Percentiles rank a stretch among this genome's conserved stretches.
Conservation (phyloP, 202 grass and related monocot genomes). For the Dendrocalamus latiflorus region DNA sequence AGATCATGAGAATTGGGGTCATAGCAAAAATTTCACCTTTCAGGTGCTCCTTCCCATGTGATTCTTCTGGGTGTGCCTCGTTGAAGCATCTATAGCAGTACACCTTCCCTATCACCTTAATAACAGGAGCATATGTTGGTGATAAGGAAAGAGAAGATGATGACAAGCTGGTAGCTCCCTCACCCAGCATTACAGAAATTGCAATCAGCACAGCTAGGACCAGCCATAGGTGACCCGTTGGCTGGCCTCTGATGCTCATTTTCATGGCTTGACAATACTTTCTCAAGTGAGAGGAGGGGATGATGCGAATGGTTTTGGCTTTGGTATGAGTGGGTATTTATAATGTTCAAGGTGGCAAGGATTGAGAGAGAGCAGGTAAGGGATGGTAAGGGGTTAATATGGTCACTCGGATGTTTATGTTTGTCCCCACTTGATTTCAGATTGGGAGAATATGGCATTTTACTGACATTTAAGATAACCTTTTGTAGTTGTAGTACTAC, state of each 20-base stretch:
- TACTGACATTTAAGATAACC: neutral
- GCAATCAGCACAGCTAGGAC: conserved; percentile 24
- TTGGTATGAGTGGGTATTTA: conserved; percentile 30
- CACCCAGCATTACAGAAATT: conserved; percentile 2
- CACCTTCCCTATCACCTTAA: conserved; percentile 62
- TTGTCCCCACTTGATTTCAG: neutral
- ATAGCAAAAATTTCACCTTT: conserved; percentile 39
- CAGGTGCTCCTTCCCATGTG: conserved; percentile 49
- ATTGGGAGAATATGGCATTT: neutral
- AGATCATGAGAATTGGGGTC: neutral
- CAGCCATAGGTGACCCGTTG: conserved; percentile 32
- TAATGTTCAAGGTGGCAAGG: conserved; percentile 28
- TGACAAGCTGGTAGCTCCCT: conserved; percentile 28
- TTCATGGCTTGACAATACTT: conserved; percentile 3
- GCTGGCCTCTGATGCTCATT: neutral
- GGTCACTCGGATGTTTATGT: neutral
- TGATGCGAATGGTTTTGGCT: conserved; percentile 31
- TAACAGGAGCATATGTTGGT: conserved; percentile 30
- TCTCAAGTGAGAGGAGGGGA: neutral
- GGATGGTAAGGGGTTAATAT: neutral
- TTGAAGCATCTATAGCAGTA: conserved; percentile 75
- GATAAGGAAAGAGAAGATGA: conserved; percentile 23
- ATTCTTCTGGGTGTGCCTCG: conserved; percentile 38
- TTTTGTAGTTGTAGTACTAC: neutral
- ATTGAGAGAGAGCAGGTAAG: conserved; percentile 27